These are phyloP conservation scores for Salix brachista DNA, from an alignment of 345 rosid genomes.

Conservation along the genomic window DNA sequence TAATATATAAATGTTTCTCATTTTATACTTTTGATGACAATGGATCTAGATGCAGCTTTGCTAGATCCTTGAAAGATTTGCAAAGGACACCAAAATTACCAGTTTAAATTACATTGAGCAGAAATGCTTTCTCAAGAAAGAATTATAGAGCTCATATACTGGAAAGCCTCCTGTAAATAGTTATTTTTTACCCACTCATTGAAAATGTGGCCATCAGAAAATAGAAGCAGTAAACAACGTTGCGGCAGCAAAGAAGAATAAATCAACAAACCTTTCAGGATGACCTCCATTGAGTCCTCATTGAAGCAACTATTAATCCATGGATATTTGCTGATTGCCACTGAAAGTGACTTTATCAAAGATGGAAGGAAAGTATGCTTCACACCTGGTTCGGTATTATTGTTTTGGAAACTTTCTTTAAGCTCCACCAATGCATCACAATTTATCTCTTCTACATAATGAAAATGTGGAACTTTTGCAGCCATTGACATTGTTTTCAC, in stretches of 20 bases:
- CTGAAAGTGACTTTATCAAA: conserved; percentile 76
- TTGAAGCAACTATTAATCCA: conserved; percentile 82
- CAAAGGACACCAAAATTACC: neutral
- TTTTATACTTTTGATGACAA: neutral
- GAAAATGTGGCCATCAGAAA: neutral
- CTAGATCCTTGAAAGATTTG: neutral
- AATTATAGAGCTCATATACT: neutral
- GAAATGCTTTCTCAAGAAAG: neutral
- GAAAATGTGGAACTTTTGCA: conserved; percentile 87
- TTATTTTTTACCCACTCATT: neutral
- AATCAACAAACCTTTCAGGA: conserved; percentile 57
- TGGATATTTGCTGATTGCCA: conserved; percentile 77
- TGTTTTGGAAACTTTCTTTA: conserved; percentile 60
- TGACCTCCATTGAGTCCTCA: conserved; percentile 64
- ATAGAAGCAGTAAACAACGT: neutral
- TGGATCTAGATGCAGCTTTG: neutral
- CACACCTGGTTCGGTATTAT: conserved; percentile 55
- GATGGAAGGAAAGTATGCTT: conserved; percentile 87
- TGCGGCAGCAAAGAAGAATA: neutral
- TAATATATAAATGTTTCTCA: neutral
- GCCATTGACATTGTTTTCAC: conserved; percentile 94
- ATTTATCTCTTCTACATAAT: conserved; percentile 86
- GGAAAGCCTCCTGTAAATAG: neutral
- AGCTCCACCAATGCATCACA: conserved; percentile 78
- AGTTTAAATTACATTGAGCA: neutral